phyloP scores from a whole-genome alignment of 164 flowering plant genomes.

The Echeveria elegans region DNA sequence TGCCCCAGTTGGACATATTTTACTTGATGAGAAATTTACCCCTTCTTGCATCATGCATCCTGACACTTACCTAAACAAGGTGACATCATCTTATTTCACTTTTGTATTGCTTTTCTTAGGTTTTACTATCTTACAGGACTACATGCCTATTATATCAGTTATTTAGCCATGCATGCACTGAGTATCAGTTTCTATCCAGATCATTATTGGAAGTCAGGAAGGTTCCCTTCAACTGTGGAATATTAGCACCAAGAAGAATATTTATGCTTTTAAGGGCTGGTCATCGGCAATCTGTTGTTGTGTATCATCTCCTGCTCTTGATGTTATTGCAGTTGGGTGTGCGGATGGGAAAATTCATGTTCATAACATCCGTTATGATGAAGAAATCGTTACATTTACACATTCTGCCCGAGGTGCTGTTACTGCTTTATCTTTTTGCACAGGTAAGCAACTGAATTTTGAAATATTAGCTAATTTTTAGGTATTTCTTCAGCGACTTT shows the following conservation, averaged over 20 bases:
- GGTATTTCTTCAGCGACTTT: background rate
- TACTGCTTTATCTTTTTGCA: conserved; percentile 80
- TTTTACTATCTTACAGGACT: background rate
- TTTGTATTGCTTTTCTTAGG: background rate
- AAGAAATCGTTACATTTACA: conserved; percentile 64
- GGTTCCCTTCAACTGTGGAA: conserved; percentile 93
- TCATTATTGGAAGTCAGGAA: conserved; percentile 77
- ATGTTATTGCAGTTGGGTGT: conserved; percentile 94
- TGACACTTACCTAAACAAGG: conserved; percentile 95
- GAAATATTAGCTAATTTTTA: background rate
- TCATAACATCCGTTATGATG: conserved; percentile 71
- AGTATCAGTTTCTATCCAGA: conserved; percentile 28
- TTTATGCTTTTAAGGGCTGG: conserved; percentile 90
- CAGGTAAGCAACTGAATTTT: conserved; percentile 37
- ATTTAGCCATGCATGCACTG: background rate
- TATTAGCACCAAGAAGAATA: conserved; percentile 69
- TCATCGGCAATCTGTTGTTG: conserved; percentile 61
- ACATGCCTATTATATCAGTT: background rate
- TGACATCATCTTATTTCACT: conserved; percentile 11
- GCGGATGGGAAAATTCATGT: conserved; percentile 88
- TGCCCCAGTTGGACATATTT: conserved; percentile 60
- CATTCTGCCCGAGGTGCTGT: conserved; percentile 87
- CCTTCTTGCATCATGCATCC: conserved; percentile 94
- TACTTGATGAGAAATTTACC: conserved; percentile 44
- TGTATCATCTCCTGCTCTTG: conserved; percentile 91